Percentiles rank a stretch among this genome's conserved stretches.
Conservation (phyloP, 192 early-diverging fungal species). For the Coemansia sp. region DNA sequence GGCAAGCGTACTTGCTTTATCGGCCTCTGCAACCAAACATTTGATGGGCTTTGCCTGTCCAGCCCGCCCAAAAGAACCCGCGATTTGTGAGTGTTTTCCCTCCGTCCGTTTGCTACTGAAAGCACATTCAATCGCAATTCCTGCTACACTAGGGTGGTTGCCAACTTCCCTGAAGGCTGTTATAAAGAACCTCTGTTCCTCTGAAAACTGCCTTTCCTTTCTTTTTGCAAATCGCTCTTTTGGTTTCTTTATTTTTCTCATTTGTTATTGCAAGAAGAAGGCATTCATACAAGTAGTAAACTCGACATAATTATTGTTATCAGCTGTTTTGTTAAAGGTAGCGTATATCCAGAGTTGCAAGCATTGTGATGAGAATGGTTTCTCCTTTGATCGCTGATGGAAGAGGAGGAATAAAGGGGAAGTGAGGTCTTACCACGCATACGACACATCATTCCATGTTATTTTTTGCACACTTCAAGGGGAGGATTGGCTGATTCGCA, state of each 20-base stretch:
- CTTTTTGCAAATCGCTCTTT: slow-evolving; percentile 1
- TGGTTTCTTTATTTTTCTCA: neutral
- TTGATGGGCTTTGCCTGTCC: no score
- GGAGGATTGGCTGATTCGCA: neutral
- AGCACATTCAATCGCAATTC: neutral
- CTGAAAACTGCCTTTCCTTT: neutral
- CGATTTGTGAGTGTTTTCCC: neutral
- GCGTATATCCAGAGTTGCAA: no score
- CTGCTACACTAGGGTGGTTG: no score
- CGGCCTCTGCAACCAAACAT: neutral
- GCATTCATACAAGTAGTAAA: no score
- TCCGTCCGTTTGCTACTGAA: neutral
- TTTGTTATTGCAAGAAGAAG: slow-evolving; percentile 1
- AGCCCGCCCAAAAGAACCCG: neutral
- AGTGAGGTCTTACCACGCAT: neutral
- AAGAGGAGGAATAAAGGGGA: no score
- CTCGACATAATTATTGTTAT: neutral
- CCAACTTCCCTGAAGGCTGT: neutral
- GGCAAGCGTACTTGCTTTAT: no score
- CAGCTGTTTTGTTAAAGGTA: slow-evolving; percentile 1
- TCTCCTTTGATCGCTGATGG: no score
- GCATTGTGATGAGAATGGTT: no score
- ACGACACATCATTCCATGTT: neutral
- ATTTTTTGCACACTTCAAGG: neutral
- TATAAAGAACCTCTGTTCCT: neutral